These are phyloP conservation scores for Lactifluus echinatus DNA, from an alignment of 768 basidiomycete genomes.

Conservation along the genomic window DNA sequence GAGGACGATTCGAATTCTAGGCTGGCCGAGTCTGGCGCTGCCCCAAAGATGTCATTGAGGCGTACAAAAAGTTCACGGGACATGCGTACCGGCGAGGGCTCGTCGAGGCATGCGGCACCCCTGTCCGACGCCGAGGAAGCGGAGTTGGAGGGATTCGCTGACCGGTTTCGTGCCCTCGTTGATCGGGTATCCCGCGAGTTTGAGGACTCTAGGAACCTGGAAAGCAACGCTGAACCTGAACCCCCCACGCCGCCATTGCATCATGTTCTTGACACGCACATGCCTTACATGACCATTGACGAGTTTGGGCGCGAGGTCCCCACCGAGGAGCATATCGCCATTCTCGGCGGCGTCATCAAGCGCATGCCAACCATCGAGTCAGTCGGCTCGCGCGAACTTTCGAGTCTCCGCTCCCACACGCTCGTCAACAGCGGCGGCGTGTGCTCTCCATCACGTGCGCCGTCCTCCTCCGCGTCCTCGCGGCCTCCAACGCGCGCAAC, in stretches of 20 bases:
- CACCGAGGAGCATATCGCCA: constrained; percentile 44
- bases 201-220: constrained; percentile 38
- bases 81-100: neutral
- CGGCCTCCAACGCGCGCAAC: constrained; percentile 17
- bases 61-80: constrained; percentile 4
- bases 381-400: constrained; percentile 55
- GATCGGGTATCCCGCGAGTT: constrained; percentile 45
- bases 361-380: constrained; percentile 81
- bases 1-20: constrained; percentile 7
- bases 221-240: constrained; percentile 6
- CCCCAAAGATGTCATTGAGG: neutral
- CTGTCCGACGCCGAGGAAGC: constrained; percentile 22
- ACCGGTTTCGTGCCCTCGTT: constrained; percentile 44
- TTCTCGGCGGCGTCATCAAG: constrained; percentile 55
- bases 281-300: constrained; percentile 34
- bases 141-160: constrained; percentile 37
- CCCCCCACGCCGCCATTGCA: constrained; percentile 6
- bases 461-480: constrained; percentile 11
- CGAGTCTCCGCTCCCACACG: constrained; percentile 22
- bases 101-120: neutral
- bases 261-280: constrained; percentile 20
- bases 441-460: neutral
- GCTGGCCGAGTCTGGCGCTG: constrained; percentile 4
- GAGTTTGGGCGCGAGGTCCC: constrained; percentile 30
- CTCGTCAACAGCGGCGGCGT: neutral